phyloP scores from a whole-genome alignment of 2,329 filamentous ascomycete species.

The Myriangium duriaei region DNA sequence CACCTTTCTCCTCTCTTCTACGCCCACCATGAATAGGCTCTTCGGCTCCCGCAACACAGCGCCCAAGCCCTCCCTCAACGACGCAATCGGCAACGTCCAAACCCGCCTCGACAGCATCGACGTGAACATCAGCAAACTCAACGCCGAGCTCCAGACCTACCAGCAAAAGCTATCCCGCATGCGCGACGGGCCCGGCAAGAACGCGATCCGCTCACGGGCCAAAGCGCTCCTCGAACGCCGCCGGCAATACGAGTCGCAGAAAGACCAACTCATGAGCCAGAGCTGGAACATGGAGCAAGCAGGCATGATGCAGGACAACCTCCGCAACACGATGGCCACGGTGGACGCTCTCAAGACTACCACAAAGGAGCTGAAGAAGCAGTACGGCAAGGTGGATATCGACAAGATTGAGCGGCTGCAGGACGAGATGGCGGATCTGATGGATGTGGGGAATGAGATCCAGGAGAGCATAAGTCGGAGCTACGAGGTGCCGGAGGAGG shows the following conservation, averaged over 20 bases:
- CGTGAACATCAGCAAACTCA: slow-evolving; percentile 85
- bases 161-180: slow-evolving; percentile 80
- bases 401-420: slow-evolving; percentile 96
- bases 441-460: slow-evolving; percentile 97
- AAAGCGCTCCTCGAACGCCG: slow-evolving; percentile 87
- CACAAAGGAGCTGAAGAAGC: slow-evolving; percentile 79
- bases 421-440: slow-evolving; percentile 96
- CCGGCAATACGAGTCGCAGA: slow-evolving; percentile 87
- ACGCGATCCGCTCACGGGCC: slow-evolving; percentile 83
- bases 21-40: slow-evolving; percentile 70
- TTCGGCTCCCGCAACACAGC: slow-evolving; percentile 80
- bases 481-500: slow-evolving; percentile 93
- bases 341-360: slow-evolving; percentile 96
- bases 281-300: slow-evolving; percentile 99
- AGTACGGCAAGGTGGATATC: slow-evolving; percentile 95
- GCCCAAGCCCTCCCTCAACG: slow-evolving; percentile 78
- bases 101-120: slow-evolving; percentile 74
- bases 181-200: slow-evolving; percentile 91
- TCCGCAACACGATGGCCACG: slow-evolving; percentile 97
- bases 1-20: background rate
- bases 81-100: slow-evolving; percentile 76
- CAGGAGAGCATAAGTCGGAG: slow-evolving; percentile 83
- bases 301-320: slow-evolving; percentile 95
- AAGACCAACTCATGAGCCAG: slow-evolving; percentile 85
- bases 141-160: slow-evolving; percentile 78